Base-by-base conservation (phyloP, 331 rosid species). In the Acacia concinna region DNA sequence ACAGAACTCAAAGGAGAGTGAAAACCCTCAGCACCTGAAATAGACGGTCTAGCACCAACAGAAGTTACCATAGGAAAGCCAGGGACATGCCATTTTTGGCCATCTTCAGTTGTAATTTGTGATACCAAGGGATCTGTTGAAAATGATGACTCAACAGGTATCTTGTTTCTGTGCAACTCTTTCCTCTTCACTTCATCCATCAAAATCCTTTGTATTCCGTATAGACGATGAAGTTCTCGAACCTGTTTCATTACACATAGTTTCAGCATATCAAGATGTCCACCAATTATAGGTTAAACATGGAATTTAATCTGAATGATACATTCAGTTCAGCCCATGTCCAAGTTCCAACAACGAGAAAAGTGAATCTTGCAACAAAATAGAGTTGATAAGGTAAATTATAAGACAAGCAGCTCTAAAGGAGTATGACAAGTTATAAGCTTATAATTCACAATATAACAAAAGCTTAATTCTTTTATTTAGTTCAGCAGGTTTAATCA, bases 171-270 rank as follows among this genome's bases (percentile, higher is more conserved):
- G 68, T 78, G 84, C 20, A 82, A 84, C 72, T 93, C 94, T 66
- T 85, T 91, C 88, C 87, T 84, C 83, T 82, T 87, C 40, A 80
- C 75, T 54, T 91, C 98, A 59, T 82, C 92, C 99, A 96, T 96
- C 90, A 93, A 84, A 84, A 91, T 97, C 83, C 81, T 91, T 56
- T 96, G 99, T 81, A 73, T 96, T 91, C 86, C 82, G 86, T 96
- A 96, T 71, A 96, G 71, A 28, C 97, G 96, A 78, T 96, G 98
- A 78, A 96, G 96, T 84, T 93, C 98, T 47, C 64, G 46, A 71
- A 96, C 99, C 99, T 93, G 92, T 30, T 82, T 72, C 71, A 83
- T 80, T 71, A 84, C 46, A 84, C 78, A 79, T 60, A 63, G 28
- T 41, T 31, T 40, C 75, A 69, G 64, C 23, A 77, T 69, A 59